These are phyloP conservation scores for Forsythia suspensa DNA, from an alignment of 257 asterid genomes.

Conservation along the genomic window DNA sequence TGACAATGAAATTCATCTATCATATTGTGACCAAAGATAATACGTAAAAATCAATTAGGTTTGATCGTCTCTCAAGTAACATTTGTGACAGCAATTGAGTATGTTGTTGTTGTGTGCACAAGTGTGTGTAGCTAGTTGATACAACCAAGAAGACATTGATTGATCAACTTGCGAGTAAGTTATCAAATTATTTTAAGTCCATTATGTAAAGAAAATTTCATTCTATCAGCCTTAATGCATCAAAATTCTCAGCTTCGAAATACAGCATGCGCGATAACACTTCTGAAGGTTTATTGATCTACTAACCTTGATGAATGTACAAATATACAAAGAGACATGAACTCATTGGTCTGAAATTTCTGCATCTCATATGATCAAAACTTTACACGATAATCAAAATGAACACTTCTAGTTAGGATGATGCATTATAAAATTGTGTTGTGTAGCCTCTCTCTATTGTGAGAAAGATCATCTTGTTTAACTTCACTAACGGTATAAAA, in stretches of 20 bases:
- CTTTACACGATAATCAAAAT: conserved; percentile 45
- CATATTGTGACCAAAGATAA: not conserved
- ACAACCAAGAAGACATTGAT: not conserved
- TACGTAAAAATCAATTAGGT: not conserved
- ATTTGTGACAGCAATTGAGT: no score
- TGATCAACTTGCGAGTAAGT: not conserved
- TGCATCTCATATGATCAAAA: conserved; percentile 64
- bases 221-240: not conserved
- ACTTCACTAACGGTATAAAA: no score
- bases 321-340: conserved; percentile 78
- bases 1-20: conserved; percentile 3
- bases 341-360: conserved; percentile 71
- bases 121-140: not conserved
- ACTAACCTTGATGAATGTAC: conserved; percentile 62
- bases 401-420: conserved; percentile 6
- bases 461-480: no score
- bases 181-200: not conserved
- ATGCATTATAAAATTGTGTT: not conserved
- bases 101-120: no score
- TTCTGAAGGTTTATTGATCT: conserved; percentile 15
- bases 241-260: conserved; percentile 3
- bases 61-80: not conserved
- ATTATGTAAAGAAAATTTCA: not conserved
- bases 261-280: conserved; percentile 13
- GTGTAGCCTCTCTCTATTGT: no score